Conservation (phyloP, 129 eudicot genomes). For the Chrysanthemum seticuspe region DNA sequence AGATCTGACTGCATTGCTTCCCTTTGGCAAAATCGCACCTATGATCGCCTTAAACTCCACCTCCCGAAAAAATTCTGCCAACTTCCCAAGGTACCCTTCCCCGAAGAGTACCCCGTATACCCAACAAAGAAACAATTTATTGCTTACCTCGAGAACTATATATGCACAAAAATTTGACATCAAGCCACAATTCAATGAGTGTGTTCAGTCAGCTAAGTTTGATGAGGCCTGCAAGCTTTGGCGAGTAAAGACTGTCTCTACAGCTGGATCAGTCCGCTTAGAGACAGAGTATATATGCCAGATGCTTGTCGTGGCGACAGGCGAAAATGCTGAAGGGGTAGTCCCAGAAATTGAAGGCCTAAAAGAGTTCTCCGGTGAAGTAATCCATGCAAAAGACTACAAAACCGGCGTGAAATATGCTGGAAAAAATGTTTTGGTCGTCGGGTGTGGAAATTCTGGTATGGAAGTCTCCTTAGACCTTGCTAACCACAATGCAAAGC, state of each 20-base stretch:
- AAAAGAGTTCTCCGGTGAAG: conserved; percentile 57
- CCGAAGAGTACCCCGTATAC: conserved; percentile 18
- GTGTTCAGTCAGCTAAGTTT: conserved; percentile 11
- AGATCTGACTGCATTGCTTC: conserved; percentile 25
- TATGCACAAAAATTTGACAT: conserved; percentile 16
- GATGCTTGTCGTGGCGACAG: conserved; percentile 70
- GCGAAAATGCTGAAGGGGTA: conserved; percentile 71
- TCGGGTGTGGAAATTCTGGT: conserved; percentile 80
- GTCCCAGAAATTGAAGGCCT: conserved; percentile 76
- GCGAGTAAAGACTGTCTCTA: conserved; percentile 16
- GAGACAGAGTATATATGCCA: conserved; percentile 19
- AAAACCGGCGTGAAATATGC: conserved; percentile 55
- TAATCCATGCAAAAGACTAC: conserved; percentile 66
- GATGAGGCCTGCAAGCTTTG: conserved; percentile 17
- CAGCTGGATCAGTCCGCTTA: not conserved
- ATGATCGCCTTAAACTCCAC: conserved; percentile 23
- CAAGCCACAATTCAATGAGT: conserved; percentile 20
- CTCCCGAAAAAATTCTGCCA: conserved; percentile 21
- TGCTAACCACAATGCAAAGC: conserved; percentile 66
- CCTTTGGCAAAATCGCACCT: conserved; percentile 21
- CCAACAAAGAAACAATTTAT: conserved; percentile 20
- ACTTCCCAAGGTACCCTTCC: conserved; percentile 20
- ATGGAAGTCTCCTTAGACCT: conserved; percentile 89
- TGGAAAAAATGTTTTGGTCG: conserved; percentile 65
- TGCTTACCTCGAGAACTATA: conserved; percentile 16